Percentiles rank a stretch among this genome's conserved stretches.
Evolutionary conservation across 2,329 filamentous ascomycete species (phyloP).

Genomic region (Cladophialophora carrionii): DNA sequence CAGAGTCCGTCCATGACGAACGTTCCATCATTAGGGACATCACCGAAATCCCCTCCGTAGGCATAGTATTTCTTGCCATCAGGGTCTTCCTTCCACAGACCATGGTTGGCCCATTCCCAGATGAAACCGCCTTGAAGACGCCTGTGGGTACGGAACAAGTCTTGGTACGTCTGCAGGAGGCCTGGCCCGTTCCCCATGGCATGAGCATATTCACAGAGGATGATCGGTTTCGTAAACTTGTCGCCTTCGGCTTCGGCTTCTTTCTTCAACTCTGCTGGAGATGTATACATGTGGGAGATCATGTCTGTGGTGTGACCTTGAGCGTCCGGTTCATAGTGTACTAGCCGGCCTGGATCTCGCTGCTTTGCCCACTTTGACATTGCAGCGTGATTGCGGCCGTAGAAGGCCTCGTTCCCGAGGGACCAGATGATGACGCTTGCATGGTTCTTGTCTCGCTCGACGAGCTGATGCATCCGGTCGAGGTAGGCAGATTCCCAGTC

Average conservation of each 20-base stretch:
- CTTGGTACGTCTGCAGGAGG: slow-evolving; percentile 68
- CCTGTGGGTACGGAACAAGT: slow-evolving; percentile 63
- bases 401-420: slow-evolving; percentile 73
- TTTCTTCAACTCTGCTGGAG: slow-evolving; percentile 43
- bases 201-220: slow-evolving; percentile 58
- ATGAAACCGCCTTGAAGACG: slow-evolving; percentile 69
- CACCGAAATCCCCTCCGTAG: slow-evolving; percentile 66
- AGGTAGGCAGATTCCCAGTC: slow-evolving; percentile 63
- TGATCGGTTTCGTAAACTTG: slow-evolving; percentile 48
- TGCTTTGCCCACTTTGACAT: slow-evolving; percentile 68
- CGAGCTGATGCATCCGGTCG: slow-evolving; percentile 66
- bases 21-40: slow-evolving; percentile 62
- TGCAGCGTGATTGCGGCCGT: slow-evolving; percentile 67
- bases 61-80: slow-evolving; percentile 56
- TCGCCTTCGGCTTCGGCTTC: slow-evolving; percentile 44
- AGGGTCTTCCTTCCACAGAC: slow-evolving; percentile 47
- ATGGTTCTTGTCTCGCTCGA: slow-evolving; percentile 72
- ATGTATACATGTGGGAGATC: slow-evolving; percentile 69
- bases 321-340: slow-evolving; percentile 70
- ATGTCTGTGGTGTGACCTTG: slow-evolving; percentile 65
- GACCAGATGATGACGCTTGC: slow-evolving; percentile 73
- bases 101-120: slow-evolving; percentile 69
- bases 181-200: slow-evolving; percentile 78
- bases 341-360: slow-evolving; percentile 61
- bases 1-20: slow-evolving; percentile 67